A percentile compares a stretch with the other conserved stretches of the same genome.
Evolutionary conservation across 169 alveolate species (phyloP).

Genomic region (Plasmodium reichenowi): DNA sequence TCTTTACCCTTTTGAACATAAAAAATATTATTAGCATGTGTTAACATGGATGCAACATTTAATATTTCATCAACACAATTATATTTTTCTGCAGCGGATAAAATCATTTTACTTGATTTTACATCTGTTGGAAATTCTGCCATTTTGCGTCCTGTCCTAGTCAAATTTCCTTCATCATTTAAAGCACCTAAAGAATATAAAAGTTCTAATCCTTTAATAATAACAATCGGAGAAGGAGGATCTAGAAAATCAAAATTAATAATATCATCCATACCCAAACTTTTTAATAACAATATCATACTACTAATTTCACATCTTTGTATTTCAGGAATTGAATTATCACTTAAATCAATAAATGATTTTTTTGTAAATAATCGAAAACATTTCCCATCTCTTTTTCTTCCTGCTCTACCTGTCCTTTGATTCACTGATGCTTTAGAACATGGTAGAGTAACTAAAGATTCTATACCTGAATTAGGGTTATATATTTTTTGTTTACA

Average conservation of each 20-base stretch:
- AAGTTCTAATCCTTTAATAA: slow-evolving; percentile 96
- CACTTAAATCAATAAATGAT: slow-evolving; percentile 98
- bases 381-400: slow-evolving; percentile 99
- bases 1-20: slow-evolving; percentile 97
- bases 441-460: slow-evolving; percentile 97
- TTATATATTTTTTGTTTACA: slow-evolving; percentile 97
- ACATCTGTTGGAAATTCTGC: slow-evolving; percentile 99
- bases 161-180: slow-evolving; percentile 97
- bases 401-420: slow-evolving; percentile 99
- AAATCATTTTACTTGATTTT: slow-evolving; percentile 93
- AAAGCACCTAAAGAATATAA: slow-evolving; percentile 98
- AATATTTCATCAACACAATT: slow-evolving; percentile 96
- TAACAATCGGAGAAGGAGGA: slow-evolving; percentile 98
- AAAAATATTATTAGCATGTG: slow-evolving; percentile 96
- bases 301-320: slow-evolving; percentile 96
- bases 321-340: slow-evolving; percentile 96
- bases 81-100: slow-evolving; percentile 93
- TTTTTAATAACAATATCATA: slow-evolving; percentile 91
- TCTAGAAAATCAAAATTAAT: slow-evolving; percentile 99
- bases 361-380: slow-evolving; percentile 98
- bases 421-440: slow-evolving; percentile 99
- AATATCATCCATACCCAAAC: slow-evolving; percentile 98
- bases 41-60: slow-evolving; percentile 97
- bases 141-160: slow-evolving; percentile 98
- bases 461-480: slow-evolving; percentile 97